A percentile compares a stretch with the other conserved stretches of the same genome.
These are phyloP conservation scores for Kwoniella sp. DNA, from an alignment of 768 basidiomycete species.

Conservation along the genomic window DNA sequence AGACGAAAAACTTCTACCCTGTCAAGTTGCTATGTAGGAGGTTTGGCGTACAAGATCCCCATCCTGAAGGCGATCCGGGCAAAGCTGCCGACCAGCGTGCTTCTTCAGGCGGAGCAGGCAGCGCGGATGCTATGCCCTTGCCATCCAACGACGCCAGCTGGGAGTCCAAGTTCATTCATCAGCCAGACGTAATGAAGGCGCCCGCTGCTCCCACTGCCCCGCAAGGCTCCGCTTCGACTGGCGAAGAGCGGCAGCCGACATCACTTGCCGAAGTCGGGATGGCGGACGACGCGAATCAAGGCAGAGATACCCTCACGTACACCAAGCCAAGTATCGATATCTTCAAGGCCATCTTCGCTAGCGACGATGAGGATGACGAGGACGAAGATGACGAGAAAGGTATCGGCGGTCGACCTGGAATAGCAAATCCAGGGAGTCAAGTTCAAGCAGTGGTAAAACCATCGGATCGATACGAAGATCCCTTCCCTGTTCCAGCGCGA, in stretches of 20 bases:
- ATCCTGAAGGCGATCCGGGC: conserved; percentile 60
- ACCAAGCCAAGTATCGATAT: conserved; percentile 84
- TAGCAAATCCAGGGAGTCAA: neutral
- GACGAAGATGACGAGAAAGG: conserved; percentile 62
- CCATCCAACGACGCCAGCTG: conserved; percentile 49
- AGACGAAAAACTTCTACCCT: conserved; percentile 74
- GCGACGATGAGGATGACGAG: conserved; percentile 83
- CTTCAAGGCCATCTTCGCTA: conserved; percentile 97
- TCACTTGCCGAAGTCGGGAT: conserved; percentile 76
- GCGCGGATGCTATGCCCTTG: conserved; percentile 24
- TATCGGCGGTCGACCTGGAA: conserved; percentile 28
- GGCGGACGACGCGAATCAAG: conserved; percentile 89
- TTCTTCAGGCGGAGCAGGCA: neutral
- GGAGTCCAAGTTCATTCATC: conserved; percentile 50
- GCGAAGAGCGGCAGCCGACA: conserved; percentile 31
- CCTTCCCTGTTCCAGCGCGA: conserved; percentile 16
- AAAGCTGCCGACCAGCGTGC: neutral
- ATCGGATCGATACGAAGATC: conserved; percentile 11
- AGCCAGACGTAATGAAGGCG: conserved; percentile 9
- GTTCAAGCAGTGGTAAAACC: conserved; percentile 7
- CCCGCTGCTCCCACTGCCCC: neutral
- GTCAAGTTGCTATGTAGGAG: conserved; percentile 85
- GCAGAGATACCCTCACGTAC: conserved; percentile 82
- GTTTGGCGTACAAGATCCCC: conserved; percentile 87
- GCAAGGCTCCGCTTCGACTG: conserved; percentile 2